Conservation (phyloP, 1,284 basidiomycete genomes). For the Puccinia coronata region DNA sequence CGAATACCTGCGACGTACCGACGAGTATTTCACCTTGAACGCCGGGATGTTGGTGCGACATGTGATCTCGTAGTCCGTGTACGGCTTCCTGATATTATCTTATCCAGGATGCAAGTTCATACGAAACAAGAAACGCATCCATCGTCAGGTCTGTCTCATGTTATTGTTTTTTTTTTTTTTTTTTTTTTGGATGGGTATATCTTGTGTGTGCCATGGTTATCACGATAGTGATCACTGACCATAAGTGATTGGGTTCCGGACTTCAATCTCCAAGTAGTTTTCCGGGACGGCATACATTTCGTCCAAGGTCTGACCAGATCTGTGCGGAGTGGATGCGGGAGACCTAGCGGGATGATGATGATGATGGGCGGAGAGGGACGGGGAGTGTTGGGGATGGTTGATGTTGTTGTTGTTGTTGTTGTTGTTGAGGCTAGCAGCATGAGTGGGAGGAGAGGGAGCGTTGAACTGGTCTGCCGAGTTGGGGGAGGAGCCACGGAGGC, state of each 20-base stretch:
- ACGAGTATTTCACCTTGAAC: constrained; percentile 92
- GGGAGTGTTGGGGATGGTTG: not conserved
- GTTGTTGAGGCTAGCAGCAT: too few species aligned
- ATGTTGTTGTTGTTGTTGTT: too few species aligned
- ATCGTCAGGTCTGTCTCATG: too few species aligned
- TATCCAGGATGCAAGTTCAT: too few species aligned
- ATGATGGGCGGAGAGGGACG: not conserved
- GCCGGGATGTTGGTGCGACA: constrained; percentile 99
- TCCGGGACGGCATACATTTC: constrained; percentile 95
- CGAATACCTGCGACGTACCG: constrained; percentile 91
- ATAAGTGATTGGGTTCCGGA: constrained; percentile 93
- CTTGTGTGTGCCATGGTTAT: not conserved
- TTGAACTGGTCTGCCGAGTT: not conserved
- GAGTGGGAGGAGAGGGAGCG: not conserved
- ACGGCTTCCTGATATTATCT: constrained; percentile 97
- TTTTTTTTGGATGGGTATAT: too few species aligned
- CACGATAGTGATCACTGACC: constrained; percentile 66
- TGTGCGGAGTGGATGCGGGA: not conserved
- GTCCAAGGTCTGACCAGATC: constrained; percentile 64
- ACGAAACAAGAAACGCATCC: too few species aligned
- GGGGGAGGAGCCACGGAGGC: too few species aligned
- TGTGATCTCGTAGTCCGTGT: constrained; percentile 97
- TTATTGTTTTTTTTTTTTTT: too few species aligned
- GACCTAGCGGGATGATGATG: not conserved
- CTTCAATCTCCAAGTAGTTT: constrained; percentile 97